Evolutionary conservation across 179 eudicot species (phyloP).

Genomic region (Carnegiea gigantea): DNA sequence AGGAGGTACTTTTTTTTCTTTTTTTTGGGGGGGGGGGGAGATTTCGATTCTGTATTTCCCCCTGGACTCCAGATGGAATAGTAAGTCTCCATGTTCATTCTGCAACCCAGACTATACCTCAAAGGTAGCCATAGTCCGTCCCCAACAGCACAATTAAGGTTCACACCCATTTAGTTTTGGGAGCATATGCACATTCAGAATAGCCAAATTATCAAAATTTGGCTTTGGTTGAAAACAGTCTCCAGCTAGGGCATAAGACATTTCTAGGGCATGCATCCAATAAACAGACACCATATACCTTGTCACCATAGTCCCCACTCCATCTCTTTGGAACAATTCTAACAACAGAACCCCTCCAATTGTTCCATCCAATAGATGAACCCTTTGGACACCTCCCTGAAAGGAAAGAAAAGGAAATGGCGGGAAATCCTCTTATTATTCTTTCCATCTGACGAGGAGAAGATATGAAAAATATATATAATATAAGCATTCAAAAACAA

Average conservation of each 20-base stretch:
- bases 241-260: background rate
- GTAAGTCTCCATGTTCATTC: too few species aligned
- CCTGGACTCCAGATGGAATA: background rate
- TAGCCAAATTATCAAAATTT: background rate
- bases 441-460: slow-evolving; percentile 1
- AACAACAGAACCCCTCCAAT: slow-evolving; percentile 70
- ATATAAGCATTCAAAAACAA: background rate
- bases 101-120: too few species aligned
- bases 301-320: slow-evolving; percentile 98
- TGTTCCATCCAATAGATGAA: slow-evolving; percentile 91
- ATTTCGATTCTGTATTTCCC: background rate
- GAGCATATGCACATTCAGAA: background rate
- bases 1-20: too few species aligned
- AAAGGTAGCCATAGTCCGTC: background rate
- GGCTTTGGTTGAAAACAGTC: background rate
- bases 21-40: background rate
- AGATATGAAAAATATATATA: background rate
- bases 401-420: slow-evolving; percentile 14
- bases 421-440: background rate
- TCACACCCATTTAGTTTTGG: background rate
- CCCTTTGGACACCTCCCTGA: slow-evolving; percentile 98
- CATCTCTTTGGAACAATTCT: slow-evolving; percentile 93
- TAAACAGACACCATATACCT: slow-evolving; percentile 49
- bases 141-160: background rate
- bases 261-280: too few species aligned